Percentiles rank a stretch among this genome's conserved stretches.
Evolutionary conservation across 2,329 filamentous ascomycete genomes (phyloP).

Genomic region (Colletotrichum sp.): DNA sequence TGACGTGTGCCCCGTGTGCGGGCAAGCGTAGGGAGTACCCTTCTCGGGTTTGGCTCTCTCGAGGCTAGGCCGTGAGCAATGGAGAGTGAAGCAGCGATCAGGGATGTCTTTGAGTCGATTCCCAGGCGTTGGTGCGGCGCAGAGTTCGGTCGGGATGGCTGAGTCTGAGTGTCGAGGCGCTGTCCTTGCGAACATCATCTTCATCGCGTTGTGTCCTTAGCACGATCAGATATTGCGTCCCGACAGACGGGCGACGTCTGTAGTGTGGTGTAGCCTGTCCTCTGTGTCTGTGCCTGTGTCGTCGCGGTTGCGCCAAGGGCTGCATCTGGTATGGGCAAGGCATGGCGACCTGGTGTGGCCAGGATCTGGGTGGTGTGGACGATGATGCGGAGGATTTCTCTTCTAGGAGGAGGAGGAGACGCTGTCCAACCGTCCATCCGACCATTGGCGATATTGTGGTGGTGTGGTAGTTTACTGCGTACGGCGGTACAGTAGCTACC

Average conservation of each 20-base stretch:
- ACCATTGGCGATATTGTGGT: not conserved
- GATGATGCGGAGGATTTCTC: constrained; percentile 1
- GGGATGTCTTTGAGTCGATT: not conserved
- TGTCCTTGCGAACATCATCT: constrained; percentile 12
- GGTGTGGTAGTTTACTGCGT: not conserved
- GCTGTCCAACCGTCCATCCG: not conserved
- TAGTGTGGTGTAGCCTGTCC: not conserved
- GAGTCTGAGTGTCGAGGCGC: not conserved
- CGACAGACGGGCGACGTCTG: not conserved
- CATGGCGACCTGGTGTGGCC: not conserved
- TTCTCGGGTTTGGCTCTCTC: not conserved
- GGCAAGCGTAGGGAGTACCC: not conserved
- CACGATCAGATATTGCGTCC: not conserved
- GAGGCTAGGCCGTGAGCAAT: not conserved
- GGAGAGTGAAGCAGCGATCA: constrained; percentile 1
- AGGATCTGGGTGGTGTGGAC: not conserved
- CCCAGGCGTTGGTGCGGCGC: not conserved
- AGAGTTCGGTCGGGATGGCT: not conserved
- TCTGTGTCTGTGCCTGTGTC: not conserved
- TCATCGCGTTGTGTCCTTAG: not conserved
- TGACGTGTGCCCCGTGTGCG: not conserved
- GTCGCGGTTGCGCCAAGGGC: not conserved
- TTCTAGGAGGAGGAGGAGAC: not conserved
- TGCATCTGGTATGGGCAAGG: not conserved
- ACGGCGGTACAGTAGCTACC: not conserved